Evolutionary conservation across 108 stramenopile genomes (phyloP), one percentile per base, ranked within the genome.

Genomic region (Cyclotella cryptica): DNA sequence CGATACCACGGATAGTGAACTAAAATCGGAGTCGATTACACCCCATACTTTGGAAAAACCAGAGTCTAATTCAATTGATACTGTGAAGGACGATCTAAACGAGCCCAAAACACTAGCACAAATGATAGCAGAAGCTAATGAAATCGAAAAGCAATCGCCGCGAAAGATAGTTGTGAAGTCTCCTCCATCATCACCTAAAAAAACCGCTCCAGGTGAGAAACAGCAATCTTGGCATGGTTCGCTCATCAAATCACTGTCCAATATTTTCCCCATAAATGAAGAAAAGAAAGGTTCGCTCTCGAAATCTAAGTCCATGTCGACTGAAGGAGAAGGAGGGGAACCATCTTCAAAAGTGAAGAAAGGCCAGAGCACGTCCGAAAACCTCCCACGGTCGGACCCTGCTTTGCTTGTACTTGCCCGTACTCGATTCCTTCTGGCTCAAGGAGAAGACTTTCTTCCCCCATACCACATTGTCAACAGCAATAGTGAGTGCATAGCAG

Each of bases 401-500:
- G 18, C 74, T n/a, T 29, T 51, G 7, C 64, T 87, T 21, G 86
- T 89, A 10, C 74, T 86, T 28, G 78, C 81, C 26, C 81, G 88
- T 14, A 86, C 84, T 27, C 52, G 69, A 45, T 89, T 87, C 46
- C 58, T 89, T 43, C 30, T 87, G 19, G 76, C 86, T 22, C 82
- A 84, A 39, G 79, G 79, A 4, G 67, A 80, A 43, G 71, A 76
- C 24, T 54, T 83, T 53, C 68, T 92, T 22, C 87, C 91, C 0
- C 85, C 87, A 1, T 92, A 94, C 76, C 88, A 91, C 55, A 83
- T 88, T 28, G 53, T 94, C 41, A 71, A 91, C 41, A 83, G 90
- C 15, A 94, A 94, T 66, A 89, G 87, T 49, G 93, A 94, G 74
- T 94, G 93, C 45, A 89, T 94, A 26, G 93, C 93, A 12, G 88